Conservation (phyloP, 768 basidiomycete species). For the Amyloporia xantha region DNA sequence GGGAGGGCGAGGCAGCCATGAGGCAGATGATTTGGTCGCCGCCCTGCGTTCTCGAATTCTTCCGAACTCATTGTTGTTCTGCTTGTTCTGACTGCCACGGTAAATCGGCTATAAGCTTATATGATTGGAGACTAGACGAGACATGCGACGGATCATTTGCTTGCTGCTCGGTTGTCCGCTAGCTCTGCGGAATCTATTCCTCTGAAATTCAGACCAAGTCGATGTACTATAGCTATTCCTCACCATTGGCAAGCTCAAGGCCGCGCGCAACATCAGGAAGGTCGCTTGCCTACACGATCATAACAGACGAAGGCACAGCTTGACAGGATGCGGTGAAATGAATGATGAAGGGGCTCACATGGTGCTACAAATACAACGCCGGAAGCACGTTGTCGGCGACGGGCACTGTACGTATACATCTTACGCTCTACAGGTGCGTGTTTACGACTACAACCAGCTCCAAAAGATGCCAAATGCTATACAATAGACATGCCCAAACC, state of each 20-base stretch:
- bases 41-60: background rate
- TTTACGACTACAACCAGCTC: background rate
- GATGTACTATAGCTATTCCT: too few relatives aligned
- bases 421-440: background rate
- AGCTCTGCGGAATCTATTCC: too few relatives aligned
- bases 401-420: background rate
- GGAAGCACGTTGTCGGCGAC: background rate
- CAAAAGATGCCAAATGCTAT: background rate
- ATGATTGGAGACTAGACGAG: background rate
- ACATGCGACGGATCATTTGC: too few relatives aligned
- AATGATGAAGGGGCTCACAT: background rate
- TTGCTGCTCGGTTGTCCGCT: too few relatives aligned
- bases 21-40: slow-evolving; percentile 13
- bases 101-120: too few relatives aligned
- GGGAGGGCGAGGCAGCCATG: slow-evolving; percentile 39
- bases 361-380: background rate
- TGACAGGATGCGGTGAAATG: too few relatives aligned
- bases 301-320: too few relatives aligned
- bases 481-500: too few relatives aligned
- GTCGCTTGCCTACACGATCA: too few relatives aligned
- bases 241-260: too few relatives aligned
- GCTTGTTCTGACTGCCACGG: background rate
- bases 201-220: too few relatives aligned
- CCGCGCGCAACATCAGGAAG: too few relatives aligned
- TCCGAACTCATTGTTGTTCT: background rate